Evolutionary conservation across 163 green algal species (phyloP).

Genomic region (Scenedesmus sp.): DNA sequence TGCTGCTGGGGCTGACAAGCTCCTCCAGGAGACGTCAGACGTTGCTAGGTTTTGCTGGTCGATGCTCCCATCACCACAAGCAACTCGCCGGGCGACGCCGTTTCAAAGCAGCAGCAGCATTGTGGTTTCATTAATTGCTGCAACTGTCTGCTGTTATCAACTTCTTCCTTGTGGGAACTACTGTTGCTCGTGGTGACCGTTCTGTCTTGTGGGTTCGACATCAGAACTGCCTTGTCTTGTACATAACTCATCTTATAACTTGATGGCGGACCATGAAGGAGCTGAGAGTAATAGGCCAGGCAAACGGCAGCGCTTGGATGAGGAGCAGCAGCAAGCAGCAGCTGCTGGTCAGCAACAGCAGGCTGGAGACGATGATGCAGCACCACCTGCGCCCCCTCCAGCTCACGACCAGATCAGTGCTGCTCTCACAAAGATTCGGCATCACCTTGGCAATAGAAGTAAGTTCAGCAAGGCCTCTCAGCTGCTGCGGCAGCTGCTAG

Average conservation of each 20-base stretch:
- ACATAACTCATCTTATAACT: not conserved
- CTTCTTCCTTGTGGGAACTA: no score
- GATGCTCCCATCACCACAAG: no score
- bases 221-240: not conserved
- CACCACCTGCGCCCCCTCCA: conserved; percentile 17
- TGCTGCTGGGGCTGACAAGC: no score
- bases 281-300: not conserved
- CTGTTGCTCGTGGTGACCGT: not conserved
- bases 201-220: not conserved
- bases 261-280: not conserved
- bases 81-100: no score
- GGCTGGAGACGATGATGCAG: conserved; percentile 7
- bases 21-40: no score
- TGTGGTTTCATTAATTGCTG: no score
- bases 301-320: conserved; percentile 27
- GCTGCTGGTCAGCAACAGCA: not conserved
- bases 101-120: no score
- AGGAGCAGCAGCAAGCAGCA: conserved; percentile 12
- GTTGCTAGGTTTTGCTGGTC: conserved; percentile 7
- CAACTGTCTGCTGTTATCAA: no score
- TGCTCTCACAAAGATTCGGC: conserved; percentile 72
- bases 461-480: conserved; percentile 84
- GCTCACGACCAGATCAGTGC: conserved; percentile 36
- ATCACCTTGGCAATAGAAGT: conserved; percentile 74
- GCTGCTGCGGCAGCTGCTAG: conserved; percentile 55